Conservation (phyloP, 2,329 filamentous ascomycete species). For the Phyllosticta capitalensis region DNA sequence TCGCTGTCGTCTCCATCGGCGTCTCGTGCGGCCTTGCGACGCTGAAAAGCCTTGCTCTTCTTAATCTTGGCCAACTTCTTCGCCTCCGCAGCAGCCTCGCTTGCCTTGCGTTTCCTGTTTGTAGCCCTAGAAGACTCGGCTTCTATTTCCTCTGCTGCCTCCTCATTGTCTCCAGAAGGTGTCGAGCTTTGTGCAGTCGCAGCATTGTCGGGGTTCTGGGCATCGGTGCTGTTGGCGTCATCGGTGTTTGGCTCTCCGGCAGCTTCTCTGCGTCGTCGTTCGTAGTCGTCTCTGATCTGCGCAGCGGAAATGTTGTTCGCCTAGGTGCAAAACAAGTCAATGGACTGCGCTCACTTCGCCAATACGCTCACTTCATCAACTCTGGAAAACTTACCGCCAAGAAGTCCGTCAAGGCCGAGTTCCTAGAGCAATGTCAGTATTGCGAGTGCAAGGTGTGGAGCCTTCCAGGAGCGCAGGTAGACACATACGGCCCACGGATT, state of each 20-base stretch:
- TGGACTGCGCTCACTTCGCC: not conserved
- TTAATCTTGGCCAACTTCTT: constrained; percentile 28
- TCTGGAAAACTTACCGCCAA: constrained; percentile 44
- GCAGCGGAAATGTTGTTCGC: constrained; percentile 64
- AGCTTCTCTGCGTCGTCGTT: constrained; percentile 38
- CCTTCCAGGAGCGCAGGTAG: not conserved
- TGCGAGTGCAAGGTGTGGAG: not conserved
- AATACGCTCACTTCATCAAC: too few relatives aligned
- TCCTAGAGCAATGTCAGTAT: constrained; percentile 18
- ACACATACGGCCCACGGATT: constrained; percentile 45
- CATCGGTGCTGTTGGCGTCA: constrained; percentile 22
- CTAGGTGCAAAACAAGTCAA: constrained; percentile 27
- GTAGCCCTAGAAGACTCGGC: not conserved
- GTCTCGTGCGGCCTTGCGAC: constrained; percentile 36
- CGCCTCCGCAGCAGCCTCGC: constrained; percentile 6
- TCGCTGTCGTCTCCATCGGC: constrained; percentile 36
- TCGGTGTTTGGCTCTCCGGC: constrained; percentile 31
- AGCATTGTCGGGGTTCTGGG: constrained; percentile 23
- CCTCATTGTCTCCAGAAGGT: not conserved
- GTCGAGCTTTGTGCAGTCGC: constrained; percentile 14
- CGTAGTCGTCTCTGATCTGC: constrained; percentile 52
- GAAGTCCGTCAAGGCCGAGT: constrained; percentile 60
- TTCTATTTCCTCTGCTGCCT: constrained; percentile 27
- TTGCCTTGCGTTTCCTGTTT: constrained; percentile 35
- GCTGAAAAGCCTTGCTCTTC: constrained; percentile 42